phyloP scores from a whole-genome alignment of 2,329 filamentous ascomycete genomes.

The Penicillium sp. region DNA sequence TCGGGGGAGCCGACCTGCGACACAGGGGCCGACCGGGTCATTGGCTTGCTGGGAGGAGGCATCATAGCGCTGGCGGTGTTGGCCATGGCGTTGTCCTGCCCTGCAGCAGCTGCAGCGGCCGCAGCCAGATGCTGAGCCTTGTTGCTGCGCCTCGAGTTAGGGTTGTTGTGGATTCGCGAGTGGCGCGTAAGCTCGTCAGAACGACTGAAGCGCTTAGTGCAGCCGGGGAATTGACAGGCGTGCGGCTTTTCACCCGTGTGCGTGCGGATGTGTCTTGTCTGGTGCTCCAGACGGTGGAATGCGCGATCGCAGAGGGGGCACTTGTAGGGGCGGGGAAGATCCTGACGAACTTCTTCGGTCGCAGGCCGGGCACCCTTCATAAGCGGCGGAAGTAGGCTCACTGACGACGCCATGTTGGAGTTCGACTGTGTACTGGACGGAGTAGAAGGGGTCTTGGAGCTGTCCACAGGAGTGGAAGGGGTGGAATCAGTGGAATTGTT shows the following conservation, averaged over 20 bases:
- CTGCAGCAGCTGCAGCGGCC: constrained; percentile 47
- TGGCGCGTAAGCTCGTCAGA: constrained; percentile 95
- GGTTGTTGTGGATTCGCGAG: constrained; percentile 97
- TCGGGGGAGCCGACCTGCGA: constrained; percentile 88
- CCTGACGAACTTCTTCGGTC: constrained; percentile 56
- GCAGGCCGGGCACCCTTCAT: constrained; percentile 45
- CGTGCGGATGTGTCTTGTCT: constrained; percentile 83
- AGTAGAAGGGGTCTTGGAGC: too few species aligned
- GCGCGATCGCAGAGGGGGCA: constrained; percentile 97
- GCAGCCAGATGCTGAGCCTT: constrained; percentile 62
- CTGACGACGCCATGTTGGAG: constrained; percentile 41
- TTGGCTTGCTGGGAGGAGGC: constrained; percentile 66
- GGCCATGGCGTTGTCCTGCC: constrained; percentile 42
- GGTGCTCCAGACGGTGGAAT: constrained; percentile 94
- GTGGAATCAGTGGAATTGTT: constrained; percentile 30
- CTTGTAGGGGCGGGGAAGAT: constrained; percentile 94
- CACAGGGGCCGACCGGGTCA: constrained; percentile 77
- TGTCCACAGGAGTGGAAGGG: constrained; percentile 20
- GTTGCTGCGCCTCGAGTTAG: constrained; percentile 87
- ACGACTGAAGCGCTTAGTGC: constrained; percentile 92
- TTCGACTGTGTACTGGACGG: too few species aligned
- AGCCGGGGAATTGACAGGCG: constrained; percentile 87
- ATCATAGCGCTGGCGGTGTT: constrained; percentile 60
- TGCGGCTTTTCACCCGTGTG: constrained; percentile 98
- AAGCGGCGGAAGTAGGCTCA: constrained; percentile 39